These are phyloP conservation scores for Pseudocercospora cruenta DNA, from an alignment of 2,329 filamentous ascomycete species.

Conservation along the genomic window DNA sequence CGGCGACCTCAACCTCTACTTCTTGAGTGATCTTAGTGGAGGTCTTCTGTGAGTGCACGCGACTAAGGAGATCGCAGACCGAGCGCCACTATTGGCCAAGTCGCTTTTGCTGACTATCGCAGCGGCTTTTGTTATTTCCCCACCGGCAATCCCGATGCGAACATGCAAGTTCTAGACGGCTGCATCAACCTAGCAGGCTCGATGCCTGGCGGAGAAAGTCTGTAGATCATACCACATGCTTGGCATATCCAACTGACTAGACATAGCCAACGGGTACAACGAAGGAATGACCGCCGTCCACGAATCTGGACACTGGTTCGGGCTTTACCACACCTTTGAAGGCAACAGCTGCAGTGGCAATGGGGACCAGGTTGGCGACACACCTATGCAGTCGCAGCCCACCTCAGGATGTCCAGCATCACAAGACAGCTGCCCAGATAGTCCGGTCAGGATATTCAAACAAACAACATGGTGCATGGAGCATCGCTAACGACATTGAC, in stretches of 20 bases:
- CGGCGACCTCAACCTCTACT: conserved; percentile 58
- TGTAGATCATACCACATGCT: conserved; percentile 47
- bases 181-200: conserved; percentile 58
- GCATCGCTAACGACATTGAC: too few species aligned
- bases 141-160: conserved; percentile 45
- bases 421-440: conserved; percentile 53
- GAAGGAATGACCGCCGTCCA: conserved; percentile 43
- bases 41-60: conserved; percentile 10
- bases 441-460: too few species aligned
- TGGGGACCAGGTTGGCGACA: conserved; percentile 47
- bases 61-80: background rate
- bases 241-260: conserved; percentile 3
- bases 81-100: background rate
- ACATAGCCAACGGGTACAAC: background rate
- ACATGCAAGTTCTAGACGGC: conserved; percentile 48
- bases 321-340: conserved; percentile 48
- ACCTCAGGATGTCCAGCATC: conserved; percentile 55
- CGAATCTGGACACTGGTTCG: conserved; percentile 48
- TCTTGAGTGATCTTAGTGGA: conserved; percentile 53
- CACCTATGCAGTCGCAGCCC: conserved; percentile 37
- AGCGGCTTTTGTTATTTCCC: conserved; percentile 13
- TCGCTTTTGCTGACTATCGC: background rate
- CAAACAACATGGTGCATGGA: too few species aligned
- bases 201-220: conserved; percentile 52
- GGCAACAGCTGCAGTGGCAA: conserved; percentile 44